Conservation (phyloP, 345 rosid species). For the Reutealis trisperma region DNA sequence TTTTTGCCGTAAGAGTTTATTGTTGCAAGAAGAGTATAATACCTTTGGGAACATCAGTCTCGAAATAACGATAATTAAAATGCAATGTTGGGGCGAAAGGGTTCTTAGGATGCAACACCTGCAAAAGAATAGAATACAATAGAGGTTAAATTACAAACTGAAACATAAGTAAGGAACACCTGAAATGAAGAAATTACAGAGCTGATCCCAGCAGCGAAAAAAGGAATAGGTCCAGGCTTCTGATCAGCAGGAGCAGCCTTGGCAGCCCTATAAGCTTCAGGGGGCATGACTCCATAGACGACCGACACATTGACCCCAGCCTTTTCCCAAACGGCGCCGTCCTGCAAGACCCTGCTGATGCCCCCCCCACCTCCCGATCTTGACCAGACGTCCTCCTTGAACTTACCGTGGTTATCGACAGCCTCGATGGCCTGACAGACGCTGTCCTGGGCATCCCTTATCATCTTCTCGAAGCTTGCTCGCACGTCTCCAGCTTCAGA, state of each 20-base stretch:
- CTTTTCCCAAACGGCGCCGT: slow-evolving; percentile 91
- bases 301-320: slow-evolving; percentile 98
- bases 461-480: slow-evolving; percentile 89
- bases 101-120: slow-evolving; percentile 87
- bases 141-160: not conserved
- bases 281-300: slow-evolving; percentile 96
- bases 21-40: not conserved
- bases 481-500: slow-evolving; percentile 54
- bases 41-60: slow-evolving; percentile 91
- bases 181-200: slow-evolving; percentile 48
- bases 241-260: slow-evolving; percentile 64
- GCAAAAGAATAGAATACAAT: slow-evolving; percentile 6
- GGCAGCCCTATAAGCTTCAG: slow-evolving; percentile 98
- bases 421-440: slow-evolving; percentile 77
- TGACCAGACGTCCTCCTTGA: slow-evolving; percentile 97
- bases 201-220: slow-evolving; percentile 97
- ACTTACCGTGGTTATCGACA: slow-evolving; percentile 62
- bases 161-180: not conserved
- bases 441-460: slow-evolving; percentile 72
- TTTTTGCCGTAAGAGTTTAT: too few species aligned
- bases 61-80: slow-evolving; percentile 78
- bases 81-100: slow-evolving; percentile 94
- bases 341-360: slow-evolving; percentile 91
- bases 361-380: slow-evolving; percentile 99
- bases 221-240: slow-evolving; percentile 80